Evolutionary conservation across 2,329 filamentous ascomycete species (phyloP).

Genomic region (Talaromyces albobiverticillius): DNA sequence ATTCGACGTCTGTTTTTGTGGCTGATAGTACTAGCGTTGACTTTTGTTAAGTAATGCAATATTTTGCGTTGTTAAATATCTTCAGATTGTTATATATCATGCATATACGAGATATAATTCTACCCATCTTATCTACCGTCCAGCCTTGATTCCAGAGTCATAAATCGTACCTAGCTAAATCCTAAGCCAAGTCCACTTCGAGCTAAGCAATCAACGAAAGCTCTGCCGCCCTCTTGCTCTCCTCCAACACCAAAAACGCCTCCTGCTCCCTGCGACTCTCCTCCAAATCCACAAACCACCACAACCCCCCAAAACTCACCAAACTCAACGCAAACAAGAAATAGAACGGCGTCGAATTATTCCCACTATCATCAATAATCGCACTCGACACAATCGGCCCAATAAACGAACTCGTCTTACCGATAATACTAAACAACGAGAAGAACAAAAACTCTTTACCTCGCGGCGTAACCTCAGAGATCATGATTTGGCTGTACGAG

Average conservation of each 20-base stretch:
- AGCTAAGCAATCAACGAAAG: not conserved
- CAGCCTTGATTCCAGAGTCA: not conserved
- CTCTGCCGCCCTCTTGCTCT: slow-evolving; percentile 22
- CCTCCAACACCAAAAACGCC: slow-evolving; percentile 50
- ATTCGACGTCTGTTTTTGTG: not conserved
- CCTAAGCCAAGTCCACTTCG: too few relatives aligned
- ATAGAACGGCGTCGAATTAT: slow-evolving; percentile 64
- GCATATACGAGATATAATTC: not conserved
- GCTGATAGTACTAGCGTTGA: not conserved
- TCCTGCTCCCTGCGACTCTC: slow-evolving; percentile 61
- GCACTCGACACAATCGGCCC: slow-evolving; percentile 66
- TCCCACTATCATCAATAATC: slow-evolving; percentile 61
- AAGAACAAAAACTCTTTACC: slow-evolving; percentile 71
- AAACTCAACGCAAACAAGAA: slow-evolving; percentile 61
- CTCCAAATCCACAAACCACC: slow-evolving; percentile 58
- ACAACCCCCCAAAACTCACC: slow-evolving; percentile 53
- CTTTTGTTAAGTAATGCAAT: not conserved
- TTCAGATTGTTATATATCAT: not conserved
- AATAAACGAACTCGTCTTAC: slow-evolving; percentile 67
- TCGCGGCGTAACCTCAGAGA: slow-evolving; percentile 65
- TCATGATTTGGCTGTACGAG: slow-evolving; percentile 69
- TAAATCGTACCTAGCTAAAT: too few relatives aligned
- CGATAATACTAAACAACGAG: slow-evolving; percentile 65
- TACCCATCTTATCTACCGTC: not conserved
- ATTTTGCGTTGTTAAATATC: not conserved